Evolutionary conservation across 2,329 filamentous ascomycete species (phyloP), one percentile per base, ranked within the genome.

Genomic region (Chaetomiaceae sp.): DNA sequence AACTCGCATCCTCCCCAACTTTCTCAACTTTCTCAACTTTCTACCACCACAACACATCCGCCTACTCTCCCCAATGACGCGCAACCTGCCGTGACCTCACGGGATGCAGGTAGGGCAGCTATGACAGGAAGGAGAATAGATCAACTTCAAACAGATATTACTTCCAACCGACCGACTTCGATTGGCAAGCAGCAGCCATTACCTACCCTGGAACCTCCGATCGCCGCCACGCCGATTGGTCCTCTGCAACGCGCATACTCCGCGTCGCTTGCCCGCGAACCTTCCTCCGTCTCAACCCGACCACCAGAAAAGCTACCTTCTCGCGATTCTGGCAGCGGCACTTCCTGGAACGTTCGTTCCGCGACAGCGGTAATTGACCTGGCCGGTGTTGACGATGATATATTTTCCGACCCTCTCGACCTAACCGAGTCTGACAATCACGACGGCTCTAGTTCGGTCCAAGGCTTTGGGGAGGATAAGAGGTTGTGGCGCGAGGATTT

Each of bases 401-500:
- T 57, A 49, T 42, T 62, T 57, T 45, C 61, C 55, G 60, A 58
- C 41, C 49, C 56, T 4, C 45, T 61, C 11, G 61, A 61, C 42
- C 38, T 62, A 20, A 61, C 61, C n/a, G 58, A 59, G 25, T 55
- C 48, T 18, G 53, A 59, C 23, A 49, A 59, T 2, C 32, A 56
- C 43, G 53, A 59, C 43, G 52, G 47, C 11, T 59, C 63, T 14
- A 61, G 58, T 33, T 70, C 69, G 2, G 55, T 68, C 18, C 9
- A 54, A 21, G 61, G 64, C 2, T 70, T 72, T 33, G 68, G 64
- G 11, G 68, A 72, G 2, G 69, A 71, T 38, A 63, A 67, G 1
- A 71, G 65, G 48, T 41, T 75, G 14, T 77, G 75, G 75, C 68
- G 69, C 2, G 73, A 75, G 42, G 71, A 72, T 16, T 68, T 66